Evolutionary conservation across 2,329 filamentous ascomycete genomes (phyloP).

Genomic region (Sarocladiaceae sp.): DNA sequence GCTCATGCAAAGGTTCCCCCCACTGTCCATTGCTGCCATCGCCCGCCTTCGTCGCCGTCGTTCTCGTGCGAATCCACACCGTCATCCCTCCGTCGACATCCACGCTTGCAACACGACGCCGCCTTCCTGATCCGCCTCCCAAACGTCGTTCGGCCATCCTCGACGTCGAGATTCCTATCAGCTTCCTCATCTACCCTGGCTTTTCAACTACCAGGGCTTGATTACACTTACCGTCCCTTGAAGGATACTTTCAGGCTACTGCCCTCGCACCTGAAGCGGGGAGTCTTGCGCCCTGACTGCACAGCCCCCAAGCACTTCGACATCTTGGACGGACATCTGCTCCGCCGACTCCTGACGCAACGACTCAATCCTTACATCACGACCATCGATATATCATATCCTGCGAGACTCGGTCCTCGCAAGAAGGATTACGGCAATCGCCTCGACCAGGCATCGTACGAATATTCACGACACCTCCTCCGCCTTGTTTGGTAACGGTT

Average conservation of each 20-base stretch:
- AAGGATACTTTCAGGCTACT: not conserved
- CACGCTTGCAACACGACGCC: not conserved
- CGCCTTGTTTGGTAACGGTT: not conserved
- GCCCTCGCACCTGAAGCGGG: slow-evolving; percentile 3
- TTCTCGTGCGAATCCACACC: slow-evolving; percentile 8
- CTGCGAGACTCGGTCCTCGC: not conserved
- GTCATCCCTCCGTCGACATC: slow-evolving; percentile 9
- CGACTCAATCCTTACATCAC: not conserved
- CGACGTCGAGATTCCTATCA: not conserved
- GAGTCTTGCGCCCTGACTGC: slow-evolving; percentile 10
- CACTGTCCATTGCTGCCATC: not conserved
- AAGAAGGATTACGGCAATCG: not conserved
- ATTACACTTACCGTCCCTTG: not conserved
- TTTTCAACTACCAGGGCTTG: not conserved
- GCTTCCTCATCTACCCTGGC: not conserved
- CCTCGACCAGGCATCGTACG: not conserved
- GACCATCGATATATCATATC: not conserved
- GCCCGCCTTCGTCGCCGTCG: not conserved
- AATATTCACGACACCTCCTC: not conserved
- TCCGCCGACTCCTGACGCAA: not conserved
- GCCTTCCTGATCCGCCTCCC: not conserved
- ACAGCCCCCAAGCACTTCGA: slow-evolving; percentile 10
- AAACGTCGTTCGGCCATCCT: not conserved
- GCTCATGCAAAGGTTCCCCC: not conserved
- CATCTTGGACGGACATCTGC: not conserved